A percentile compares a stretch with the other conserved stretches of the same genome.
phyloP scores from a whole-genome alignment of 2,329 filamentous ascomycete species.

The Cytospora paraplurivora region DNA sequence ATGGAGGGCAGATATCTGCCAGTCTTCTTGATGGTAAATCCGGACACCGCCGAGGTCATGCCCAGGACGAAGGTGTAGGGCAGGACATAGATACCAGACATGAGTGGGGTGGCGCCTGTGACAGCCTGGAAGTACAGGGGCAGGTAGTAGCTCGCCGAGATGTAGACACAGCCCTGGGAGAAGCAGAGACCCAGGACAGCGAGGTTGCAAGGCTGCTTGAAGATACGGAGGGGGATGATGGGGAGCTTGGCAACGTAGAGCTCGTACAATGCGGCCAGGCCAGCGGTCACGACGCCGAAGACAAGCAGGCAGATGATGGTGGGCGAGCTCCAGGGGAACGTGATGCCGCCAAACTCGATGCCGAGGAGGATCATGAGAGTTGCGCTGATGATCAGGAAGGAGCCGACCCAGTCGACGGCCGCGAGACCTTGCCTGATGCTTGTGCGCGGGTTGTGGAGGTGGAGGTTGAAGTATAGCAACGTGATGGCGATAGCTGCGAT shows the following conservation, averaged over 20 bases:
- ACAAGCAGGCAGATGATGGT: conserved; percentile 65
- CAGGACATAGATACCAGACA: conserved; percentile 63
- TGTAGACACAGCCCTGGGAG: conserved; percentile 59
- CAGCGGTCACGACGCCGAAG: conserved; percentile 55
- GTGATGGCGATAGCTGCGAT: conserved; percentile 57
- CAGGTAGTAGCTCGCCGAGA: conserved; percentile 68
- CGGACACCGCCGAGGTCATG: conserved; percentile 45
- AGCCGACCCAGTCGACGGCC: conserved; percentile 63
- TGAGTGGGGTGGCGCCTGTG: conserved; percentile 59
- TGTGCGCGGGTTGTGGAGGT: conserved; percentile 68
- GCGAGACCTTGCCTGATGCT: conserved; percentile 62
- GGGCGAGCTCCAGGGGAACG: conserved; percentile 62
- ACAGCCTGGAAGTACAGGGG: conserved; percentile 75
- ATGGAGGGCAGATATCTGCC: conserved; percentile 62
- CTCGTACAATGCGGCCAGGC: conserved; percentile 62
- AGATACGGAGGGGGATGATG: conserved; percentile 67
- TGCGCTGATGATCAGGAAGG: conserved; percentile 62
- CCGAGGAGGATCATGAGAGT: conserved; percentile 71
- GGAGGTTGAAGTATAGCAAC: conserved; percentile 63
- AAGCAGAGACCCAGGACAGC: conserved; percentile 54
- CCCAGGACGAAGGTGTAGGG: conserved; percentile 59
- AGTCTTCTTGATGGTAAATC: conserved; percentile 52
- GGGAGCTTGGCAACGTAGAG: conserved; percentile 65
- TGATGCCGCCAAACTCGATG: conserved; percentile 68
- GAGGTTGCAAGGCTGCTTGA: conserved; percentile 56